Base-by-base conservation (phyloP, 2,329 filamentous ascomycete genomes). In the Ilyonectria robusta region DNA sequence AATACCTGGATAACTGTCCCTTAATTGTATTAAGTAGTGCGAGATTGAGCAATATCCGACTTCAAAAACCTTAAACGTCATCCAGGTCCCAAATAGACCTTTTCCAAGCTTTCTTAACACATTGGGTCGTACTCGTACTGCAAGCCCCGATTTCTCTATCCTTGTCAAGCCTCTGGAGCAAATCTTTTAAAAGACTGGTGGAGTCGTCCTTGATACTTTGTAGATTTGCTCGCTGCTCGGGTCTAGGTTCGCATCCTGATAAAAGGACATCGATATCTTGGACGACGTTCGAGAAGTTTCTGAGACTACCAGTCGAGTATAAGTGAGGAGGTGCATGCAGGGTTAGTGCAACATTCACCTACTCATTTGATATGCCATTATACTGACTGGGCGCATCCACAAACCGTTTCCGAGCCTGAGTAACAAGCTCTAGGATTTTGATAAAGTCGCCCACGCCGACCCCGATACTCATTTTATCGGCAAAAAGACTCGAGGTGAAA, bases 11-110 rank as follows among this genome's bases (percentile, higher is more conserved):
- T n/a, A 64, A 17, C 7, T 42, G 42, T 3, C 21, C 35, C 3
- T 15, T 11, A 10, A 64, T 11, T 23, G 13, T 42, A 21, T 29
- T 53, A 9, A 64, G 61, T 15, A 44, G n/a, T 15, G 23, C 9
- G 9, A 21, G n/a, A 9, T 64, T 54, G 17, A 31, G 26, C 8
- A 21, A 42, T 19, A 64, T 59, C 23, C 33, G 46, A 50, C 15
- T 19, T 47, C 61, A 46, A 35, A 54, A 10, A 13, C 54, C 61
- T 33, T 50, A 19, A 64, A 64, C 17, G 11, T 64, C 54, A 26
- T 47, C 55, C 15, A 37, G 61, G 5, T 59, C 33, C 54, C 29
- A 59, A 1, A 40, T 59, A 2, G 59, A 1, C n/a, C 46, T 57
- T 40, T 59, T 53, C 33, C 61, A 64, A 11, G 15, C 46, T 26